Evolutionary conservation across 2,329 filamentous ascomycete genomes (phyloP), one percentile per base, ranked within the genome.

Genomic region (Lachnellula arida): DNA sequence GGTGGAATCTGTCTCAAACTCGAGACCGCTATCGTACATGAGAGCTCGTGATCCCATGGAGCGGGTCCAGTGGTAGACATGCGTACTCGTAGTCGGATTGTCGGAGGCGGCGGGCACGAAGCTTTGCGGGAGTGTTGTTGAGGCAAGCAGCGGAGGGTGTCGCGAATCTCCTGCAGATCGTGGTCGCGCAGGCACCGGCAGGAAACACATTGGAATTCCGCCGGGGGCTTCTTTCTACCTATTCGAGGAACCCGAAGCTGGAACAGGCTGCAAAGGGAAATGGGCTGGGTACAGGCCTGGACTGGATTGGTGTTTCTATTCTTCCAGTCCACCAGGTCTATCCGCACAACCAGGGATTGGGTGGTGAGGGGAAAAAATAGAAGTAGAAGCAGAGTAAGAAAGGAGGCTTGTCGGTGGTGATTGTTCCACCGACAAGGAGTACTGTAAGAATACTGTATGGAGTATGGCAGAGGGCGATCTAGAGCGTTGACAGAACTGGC

Each of bases 1-100:
- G 59, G 57, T 53, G 55, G 49, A 57, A 53, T 54, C 15, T 56
- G 53, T 62, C 52, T 62, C 54, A 60, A 51, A 55, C 47, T 60
- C 40, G 47, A 54, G 51, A 52, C 46, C 47, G 55, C 51, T 60
- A 52, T 63, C 51, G 55, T 65, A 65, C 66, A 65, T 62, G 53
- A 57, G 56, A 62, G 51, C 59, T 56, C 59, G 56, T 60, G 58
- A 62, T 65, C 53, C 43, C 55, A 40, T 51, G 44, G 50, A 54
- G 54, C 50, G 47, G 50, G 49, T 57, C 54, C 49, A 54, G 46
- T 60, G 49, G 54, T 60, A 60, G 60, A 62, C 56, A 60, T 65
- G 46, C 60, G 59, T 32, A 32, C n/a, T n/a, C n/a, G n/a, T n/a
- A n/a, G 28, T 32, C 8, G 8, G 28, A 32, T 43, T 37, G 55